Evolutionary conservation across 495 filamentous ascomycete species (phyloP), one percentile per base, ranked within the genome.

Genomic region (Penicillium canescens): DNA sequence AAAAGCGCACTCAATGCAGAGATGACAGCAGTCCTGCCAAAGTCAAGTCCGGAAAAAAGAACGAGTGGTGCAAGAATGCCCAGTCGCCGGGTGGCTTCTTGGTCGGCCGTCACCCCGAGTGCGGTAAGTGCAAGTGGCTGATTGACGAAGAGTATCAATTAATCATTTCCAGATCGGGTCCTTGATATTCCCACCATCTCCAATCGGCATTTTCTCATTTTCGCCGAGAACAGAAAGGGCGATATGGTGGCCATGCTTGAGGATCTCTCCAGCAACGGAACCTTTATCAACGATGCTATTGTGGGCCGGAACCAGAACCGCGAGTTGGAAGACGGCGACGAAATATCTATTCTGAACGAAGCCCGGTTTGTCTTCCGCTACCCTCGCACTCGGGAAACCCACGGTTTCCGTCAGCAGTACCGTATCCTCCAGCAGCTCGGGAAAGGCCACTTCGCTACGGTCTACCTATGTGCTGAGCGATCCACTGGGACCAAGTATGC

Each of bases 391-490:
- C 83, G 89, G 49, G 80, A 85, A 26, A 83, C 86, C 21, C 91
- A 86, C 62, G 84, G 77, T 3, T 99, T 99, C 74, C 68, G 78
- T 28, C 90, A 96, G 57, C 90, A 96, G 59, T 99, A 94, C 66
- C 86, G 82, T 10, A 81, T 93, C 12, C 78, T 90, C 35, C 84
- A 92, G 50, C 89, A 92, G 67, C 84, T 99, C 12, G 95, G 95
- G 52, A 96, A 96, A 68, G 95, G 95, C 18, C 92, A 97, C 67
- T 98, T 98, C 71, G 95, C 95, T 39, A 90, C 92, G 9, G 95
- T 99, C 11, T 95, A 92, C 64, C 75, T 96, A 1, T 96, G 92
- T 58, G 82, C 91, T 2, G 91, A 98, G 68, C 91, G 90, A 66
- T 75, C 82, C 40, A 89, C 89, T 0, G 95, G 95, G 16, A 80